Evolutionary conservation across 192 early-diverging fungal species (phyloP).

Genomic region (Linnemannia elongata): DNA sequence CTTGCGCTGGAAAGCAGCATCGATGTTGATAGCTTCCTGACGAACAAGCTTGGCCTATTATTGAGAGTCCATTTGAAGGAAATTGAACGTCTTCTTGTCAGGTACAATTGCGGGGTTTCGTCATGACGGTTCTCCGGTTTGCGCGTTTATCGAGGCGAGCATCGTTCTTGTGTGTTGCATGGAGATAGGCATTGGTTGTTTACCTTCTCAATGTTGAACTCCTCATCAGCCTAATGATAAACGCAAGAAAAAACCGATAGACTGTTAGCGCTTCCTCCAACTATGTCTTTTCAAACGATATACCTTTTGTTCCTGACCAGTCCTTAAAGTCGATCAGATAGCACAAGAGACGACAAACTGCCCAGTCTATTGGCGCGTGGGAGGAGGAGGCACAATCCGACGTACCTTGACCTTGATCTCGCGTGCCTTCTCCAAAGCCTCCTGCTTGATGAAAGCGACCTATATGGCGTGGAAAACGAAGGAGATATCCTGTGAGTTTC

Average conservation of each 20-base stretch:
- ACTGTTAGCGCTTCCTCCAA: not conserved
- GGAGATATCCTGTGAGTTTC: not conserved
- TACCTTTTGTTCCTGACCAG: not conserved
- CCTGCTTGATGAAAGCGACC: constrained; percentile 99
- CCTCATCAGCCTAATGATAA: constrained; percentile 89
- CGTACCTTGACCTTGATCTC: constrained; percentile 95
- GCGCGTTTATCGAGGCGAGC: not conserved
- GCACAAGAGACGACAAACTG: not conserved
- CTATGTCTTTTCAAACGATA: not conserved
- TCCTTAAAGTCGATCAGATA: not conserved
- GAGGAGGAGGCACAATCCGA: not conserved
- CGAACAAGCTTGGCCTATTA: constrained; percentile 94
- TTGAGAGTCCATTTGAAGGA: not conserved
- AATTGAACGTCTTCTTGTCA: not conserved
- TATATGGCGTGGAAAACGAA: constrained; percentile 35
- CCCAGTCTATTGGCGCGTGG: not conserved
- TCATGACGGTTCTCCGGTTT: not conserved
- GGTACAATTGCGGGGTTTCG: too few species aligned
- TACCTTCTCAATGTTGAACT: constrained; percentile 99
- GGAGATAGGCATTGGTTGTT: not conserved
- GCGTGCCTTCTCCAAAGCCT: constrained; percentile 97
- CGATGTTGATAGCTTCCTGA: constrained; percentile 96
- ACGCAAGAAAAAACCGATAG: not conserved
- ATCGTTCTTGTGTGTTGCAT: not conserved
- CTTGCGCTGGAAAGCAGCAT: constrained; percentile 96